These are phyloP conservation scores for Xylariaceae sp. DNA, from an alignment of 2,329 filamentous ascomycete species.

Conservation along the genomic window DNA sequence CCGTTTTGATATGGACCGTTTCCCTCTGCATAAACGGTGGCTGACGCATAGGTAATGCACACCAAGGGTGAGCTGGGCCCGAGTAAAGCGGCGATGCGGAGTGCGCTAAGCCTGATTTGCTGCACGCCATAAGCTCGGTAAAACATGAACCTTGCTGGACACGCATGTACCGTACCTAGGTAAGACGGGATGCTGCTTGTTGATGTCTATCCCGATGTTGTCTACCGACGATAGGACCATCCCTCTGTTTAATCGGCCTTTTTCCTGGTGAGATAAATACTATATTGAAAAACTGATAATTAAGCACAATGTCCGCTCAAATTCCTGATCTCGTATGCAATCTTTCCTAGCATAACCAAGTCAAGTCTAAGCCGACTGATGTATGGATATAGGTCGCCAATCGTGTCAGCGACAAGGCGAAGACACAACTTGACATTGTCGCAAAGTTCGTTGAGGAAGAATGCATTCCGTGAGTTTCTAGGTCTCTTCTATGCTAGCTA, in stretches of 20 bases:
- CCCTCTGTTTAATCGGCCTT: not conserved
- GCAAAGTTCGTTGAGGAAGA: slow-evolving; percentile 97
- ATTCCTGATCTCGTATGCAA: slow-evolving; percentile 32
- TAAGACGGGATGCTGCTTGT: no score
- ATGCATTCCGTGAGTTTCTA: slow-evolving; percentile 65
- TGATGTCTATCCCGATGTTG: not conserved
- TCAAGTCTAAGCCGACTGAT: slow-evolving; percentile 16
- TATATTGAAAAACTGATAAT: slow-evolving; percentile 7
- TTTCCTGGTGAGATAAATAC: not conserved
- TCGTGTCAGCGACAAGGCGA: slow-evolving; percentile 77
- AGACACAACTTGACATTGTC: slow-evolving; percentile 79
- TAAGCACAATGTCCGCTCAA: slow-evolving; percentile 27
- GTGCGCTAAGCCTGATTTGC: no score
- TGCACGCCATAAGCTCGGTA: no score
- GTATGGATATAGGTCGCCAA: slow-evolving; percentile 42
- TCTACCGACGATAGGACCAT: not conserved
- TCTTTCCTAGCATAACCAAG: slow-evolving; percentile 5
- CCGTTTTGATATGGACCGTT: no score
- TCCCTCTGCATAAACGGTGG: no score
- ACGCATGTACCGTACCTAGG: no score
- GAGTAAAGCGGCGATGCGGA: no score
- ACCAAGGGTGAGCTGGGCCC: no score
- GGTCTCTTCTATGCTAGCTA: not conserved
- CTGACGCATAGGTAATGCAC: no score
- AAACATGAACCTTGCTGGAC: no score